These are phyloP conservation scores for Alloteropsis semialata DNA, from an alignment of 176 grass and related monocot species.

Conservation along the genomic window DNA sequence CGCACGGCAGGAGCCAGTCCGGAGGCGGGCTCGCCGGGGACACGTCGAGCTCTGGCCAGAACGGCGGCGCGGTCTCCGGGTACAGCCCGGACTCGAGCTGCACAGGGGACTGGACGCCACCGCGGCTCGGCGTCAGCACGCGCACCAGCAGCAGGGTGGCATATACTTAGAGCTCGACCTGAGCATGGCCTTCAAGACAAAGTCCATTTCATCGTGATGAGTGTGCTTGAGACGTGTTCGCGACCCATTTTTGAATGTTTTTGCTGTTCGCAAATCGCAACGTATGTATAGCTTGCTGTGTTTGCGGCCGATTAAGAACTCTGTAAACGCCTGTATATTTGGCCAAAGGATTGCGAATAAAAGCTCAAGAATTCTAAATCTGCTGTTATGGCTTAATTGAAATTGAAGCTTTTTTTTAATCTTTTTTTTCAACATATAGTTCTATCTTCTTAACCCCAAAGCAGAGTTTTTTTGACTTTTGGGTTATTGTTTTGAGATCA, in stretches of 20 bases:
- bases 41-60: conserved; percentile 44
- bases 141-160: conserved; percentile 23
- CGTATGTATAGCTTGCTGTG: conserved; percentile 16
- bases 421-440: too few relatives aligned
- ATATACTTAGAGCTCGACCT: conserved; percentile 32
- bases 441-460: background rate
- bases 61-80: background rate
- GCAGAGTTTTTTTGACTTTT: background rate
- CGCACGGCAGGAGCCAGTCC: conserved; percentile 18
- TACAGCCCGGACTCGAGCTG: conserved; percentile 56
- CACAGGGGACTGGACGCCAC: conserved; percentile 29
- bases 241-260: background rate
- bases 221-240: background rate
- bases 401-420: background rate
- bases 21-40: conserved; percentile 13
- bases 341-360: background rate
- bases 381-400: background rate
- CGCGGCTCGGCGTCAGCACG: conserved; percentile 20
- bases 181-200: background rate
- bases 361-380: background rate
- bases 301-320: background rate
- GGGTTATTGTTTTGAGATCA: background rate
- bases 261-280: background rate
- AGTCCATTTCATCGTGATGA: background rate
- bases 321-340: conserved; percentile 8